phyloP scores from a whole-genome alignment of 2,329 filamentous ascomycete genomes.

The Aspergillus versicolor region DNA sequence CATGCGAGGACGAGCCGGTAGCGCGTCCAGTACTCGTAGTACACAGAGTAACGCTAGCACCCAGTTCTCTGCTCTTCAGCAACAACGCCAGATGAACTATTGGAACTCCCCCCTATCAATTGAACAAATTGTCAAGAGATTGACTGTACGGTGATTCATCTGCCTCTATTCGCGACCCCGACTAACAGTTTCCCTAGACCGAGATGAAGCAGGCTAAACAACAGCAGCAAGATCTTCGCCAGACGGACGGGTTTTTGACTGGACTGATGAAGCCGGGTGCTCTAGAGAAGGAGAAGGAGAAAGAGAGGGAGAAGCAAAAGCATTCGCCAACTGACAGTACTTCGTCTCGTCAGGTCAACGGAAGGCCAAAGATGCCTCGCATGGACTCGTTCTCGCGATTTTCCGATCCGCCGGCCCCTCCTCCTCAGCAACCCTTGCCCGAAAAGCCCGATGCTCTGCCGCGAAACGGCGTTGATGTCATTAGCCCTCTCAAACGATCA shows the following conservation, averaged over 20 bases:
- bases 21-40: slow-evolving; percentile 63
- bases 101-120: slow-evolving; percentile 88
- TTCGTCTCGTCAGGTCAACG: slow-evolving; percentile 48
- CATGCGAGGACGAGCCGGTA: slow-evolving; percentile 68
- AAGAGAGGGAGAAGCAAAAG: slow-evolving; percentile 52
- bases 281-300: slow-evolving; percentile 53
- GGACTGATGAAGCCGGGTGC: slow-evolving; percentile 71
- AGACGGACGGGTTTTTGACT: slow-evolving; percentile 78
- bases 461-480: slow-evolving; percentile 46
- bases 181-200: slow-evolving; percentile 53
- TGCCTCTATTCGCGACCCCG: slow-evolving; percentile 19
- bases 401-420: slow-evolving; percentile 88
- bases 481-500: slow-evolving; percentile 65
- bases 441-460: slow-evolving; percentile 76
- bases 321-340: slow-evolving; percentile 45
- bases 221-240: slow-evolving; percentile 79
- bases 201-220: slow-evolving; percentile 89
- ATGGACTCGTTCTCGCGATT: slow-evolving; percentile 79
- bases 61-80: slow-evolving; percentile 60
- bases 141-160: slow-evolving; percentile 59
- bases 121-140: slow-evolving; percentile 87
- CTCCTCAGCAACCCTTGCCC: slow-evolving; percentile 86
- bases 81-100: slow-evolving; percentile 75
- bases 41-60: slow-evolving; percentile 55
- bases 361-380: slow-evolving; percentile 52